Percentiles rank a stretch among this genome's conserved stretches.
These are phyloP conservation scores for Periglandula ipomoeae DNA, from an alignment of 2,329 filamentous ascomycete species.

Conservation along the genomic window DNA sequence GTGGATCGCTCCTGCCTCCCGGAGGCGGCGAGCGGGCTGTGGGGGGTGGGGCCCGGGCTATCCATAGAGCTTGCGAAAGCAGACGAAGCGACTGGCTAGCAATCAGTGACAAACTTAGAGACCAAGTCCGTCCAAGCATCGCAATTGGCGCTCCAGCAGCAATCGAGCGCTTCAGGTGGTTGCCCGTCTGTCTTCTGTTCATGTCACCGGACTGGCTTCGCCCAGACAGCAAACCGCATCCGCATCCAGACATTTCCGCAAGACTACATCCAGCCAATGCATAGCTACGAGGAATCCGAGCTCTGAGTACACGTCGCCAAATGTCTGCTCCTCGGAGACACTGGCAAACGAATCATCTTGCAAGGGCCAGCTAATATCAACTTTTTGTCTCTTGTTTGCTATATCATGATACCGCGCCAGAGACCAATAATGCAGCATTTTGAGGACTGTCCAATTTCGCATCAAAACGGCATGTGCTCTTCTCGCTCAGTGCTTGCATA, in stretches of 20 bases:
- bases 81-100: conserved; percentile 5
- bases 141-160: background rate
- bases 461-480: background rate
- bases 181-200: background rate
- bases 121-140: too few species aligned
- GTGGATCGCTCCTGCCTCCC: background rate
- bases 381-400: background rate
- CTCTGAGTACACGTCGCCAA: background rate
- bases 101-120: conserved; percentile 4
- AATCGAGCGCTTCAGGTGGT: background rate
- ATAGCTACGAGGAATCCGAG: background rate
- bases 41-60: background rate
- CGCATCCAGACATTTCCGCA: background rate
- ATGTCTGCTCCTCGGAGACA: too few species aligned
- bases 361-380: background rate
- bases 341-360: background rate
- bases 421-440: background rate
- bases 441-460: background rate
- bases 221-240: background rate
- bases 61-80: background rate
- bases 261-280: background rate
- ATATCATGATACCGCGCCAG: background rate
- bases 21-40: background rate
- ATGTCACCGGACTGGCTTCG: background rate
- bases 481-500: background rate